Evolutionary conservation across 164 flowering plant species (phyloP), one percentile per base, ranked within the genome.

Genomic region (Platanus orientalis): DNA sequence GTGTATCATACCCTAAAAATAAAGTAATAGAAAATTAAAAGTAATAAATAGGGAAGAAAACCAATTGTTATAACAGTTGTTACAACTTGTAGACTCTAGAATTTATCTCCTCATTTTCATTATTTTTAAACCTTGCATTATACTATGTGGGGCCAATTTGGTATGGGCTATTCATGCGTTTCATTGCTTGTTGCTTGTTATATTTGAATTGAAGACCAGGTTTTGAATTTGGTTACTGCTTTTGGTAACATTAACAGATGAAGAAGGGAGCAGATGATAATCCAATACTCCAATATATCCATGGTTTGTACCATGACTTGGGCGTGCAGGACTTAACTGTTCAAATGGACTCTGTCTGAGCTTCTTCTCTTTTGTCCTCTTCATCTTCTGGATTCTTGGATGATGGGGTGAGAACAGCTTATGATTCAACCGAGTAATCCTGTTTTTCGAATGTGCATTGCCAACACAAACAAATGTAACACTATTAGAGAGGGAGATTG

Each of bases 251-350:
- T 52, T 34, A 53, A 51, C 78, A 94, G 99, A 83, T 87, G 71
- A 89, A 84, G 80, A 60, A 76, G 45, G 96, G 87, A 39, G 65
- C 70, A 40, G 89, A 83, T 74, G 92, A 85, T 65, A 79, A 73
- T 6, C 74, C 79, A 0, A 61, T 88, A 39, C 82, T 91, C n/a
- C 81, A 82, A 42, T 80, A 71, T 65, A 85, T 87, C 60, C 96
- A 89, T 70, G 79, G 81, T 47, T 70, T 94, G 79, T 89, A 88
- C 78, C 97, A 88, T 75, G 99, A 94, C 57, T 57, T 91, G 64
- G 99, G 99, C 7, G 74, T 91, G 45, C 87, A 82, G 65, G 90
- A 94, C 68, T 67, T 91, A 75, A 89, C 97, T 3, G 89, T 88
- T 67, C 90, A 94, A 73, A 81, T 73, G 11, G 85, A 83, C 27